phyloP scores from a whole-genome alignment of 2,329 filamentous ascomycete genomes.

The Colletotrichum sp. region DNA sequence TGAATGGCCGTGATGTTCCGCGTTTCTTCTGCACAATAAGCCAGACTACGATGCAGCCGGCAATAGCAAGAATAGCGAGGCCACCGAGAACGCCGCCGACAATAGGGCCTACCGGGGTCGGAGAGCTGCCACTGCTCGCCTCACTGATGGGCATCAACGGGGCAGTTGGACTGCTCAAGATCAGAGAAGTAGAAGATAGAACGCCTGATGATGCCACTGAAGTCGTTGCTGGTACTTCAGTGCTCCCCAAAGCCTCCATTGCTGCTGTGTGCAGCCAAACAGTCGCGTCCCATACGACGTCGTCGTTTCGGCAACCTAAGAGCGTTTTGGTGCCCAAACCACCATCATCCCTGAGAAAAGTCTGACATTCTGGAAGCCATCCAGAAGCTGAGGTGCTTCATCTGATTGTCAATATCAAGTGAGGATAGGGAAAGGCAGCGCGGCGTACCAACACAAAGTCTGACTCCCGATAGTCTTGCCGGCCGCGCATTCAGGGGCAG shows the following conservation, averaged over 20 bases:
- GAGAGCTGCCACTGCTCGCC: neutral
- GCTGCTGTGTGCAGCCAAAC: neutral
- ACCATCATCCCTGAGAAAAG: neutral
- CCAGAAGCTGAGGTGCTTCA: neutral
- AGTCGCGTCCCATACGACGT: neutral
- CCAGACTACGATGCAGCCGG: neutral
- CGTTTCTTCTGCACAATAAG: neutral
- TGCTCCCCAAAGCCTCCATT: neutral
- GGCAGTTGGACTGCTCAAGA: neutral
- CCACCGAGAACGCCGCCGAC: slow-evolving; percentile 8
- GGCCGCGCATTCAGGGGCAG: neutral
- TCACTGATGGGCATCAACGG: neutral
- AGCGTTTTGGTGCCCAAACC: neutral
- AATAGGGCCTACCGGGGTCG: neutral
- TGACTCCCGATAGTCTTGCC: neutral
- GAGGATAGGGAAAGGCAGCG: no score
- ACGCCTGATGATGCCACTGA: neutral
- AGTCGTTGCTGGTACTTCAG: neutral
- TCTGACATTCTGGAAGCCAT: neutral
- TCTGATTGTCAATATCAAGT: neutral
- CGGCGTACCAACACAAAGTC: slow-evolving; percentile 11
- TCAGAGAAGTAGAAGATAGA: neutral
- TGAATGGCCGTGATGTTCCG: neutral
- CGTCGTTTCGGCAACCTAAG: neutral
- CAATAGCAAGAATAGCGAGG: neutral